These are phyloP conservation scores for Gossypioides kirkii DNA, from an alignment of 345 rosid genomes.

Conservation along the genomic window DNA sequence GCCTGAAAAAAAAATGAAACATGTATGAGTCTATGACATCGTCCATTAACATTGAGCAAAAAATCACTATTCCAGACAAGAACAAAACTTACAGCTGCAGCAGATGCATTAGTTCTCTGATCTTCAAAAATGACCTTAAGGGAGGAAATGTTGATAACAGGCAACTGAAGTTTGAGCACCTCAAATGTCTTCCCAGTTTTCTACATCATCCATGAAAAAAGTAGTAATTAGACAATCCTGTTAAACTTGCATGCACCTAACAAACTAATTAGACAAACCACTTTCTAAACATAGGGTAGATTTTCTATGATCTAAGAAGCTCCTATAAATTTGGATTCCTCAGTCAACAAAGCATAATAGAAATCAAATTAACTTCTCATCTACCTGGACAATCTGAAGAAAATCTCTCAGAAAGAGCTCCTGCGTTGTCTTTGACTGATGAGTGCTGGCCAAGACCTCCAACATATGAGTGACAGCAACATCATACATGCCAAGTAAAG, in stretches of 20 bases:
- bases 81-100: slow-evolving; percentile 65
- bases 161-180: slow-evolving; percentile 64
- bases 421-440: slow-evolving; percentile 87
- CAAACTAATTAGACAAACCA: slow-evolving; percentile 4
- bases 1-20: slow-evolving; percentile 37
- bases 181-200: slow-evolving; percentile 84
- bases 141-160: slow-evolving; percentile 68
- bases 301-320: slow-evolving; percentile 6
- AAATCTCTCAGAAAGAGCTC: slow-evolving; percentile 82
- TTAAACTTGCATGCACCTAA: neutral
- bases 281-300: neutral
- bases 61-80: slow-evolving; percentile 4
- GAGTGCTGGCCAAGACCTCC: slow-evolving; percentile 74
- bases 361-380: slow-evolving; percentile 4
- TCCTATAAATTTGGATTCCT: neutral
- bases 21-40: neutral
- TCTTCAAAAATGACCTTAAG: slow-evolving; percentile 84
- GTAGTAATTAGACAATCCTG: neutral
- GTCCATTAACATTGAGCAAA: slow-evolving; percentile 5
- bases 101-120: slow-evolving; percentile 85
- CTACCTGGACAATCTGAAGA: slow-evolving; percentile 77
- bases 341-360: slow-evolving; percentile 19
- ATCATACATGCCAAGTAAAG: slow-evolving; percentile 83
- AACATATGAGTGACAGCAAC: slow-evolving; percentile 74
- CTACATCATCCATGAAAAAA: slow-evolving; percentile 39